Evolutionary conservation across 148 eudicot species (phyloP).

Genomic region (Rhododendron simsii): DNA sequence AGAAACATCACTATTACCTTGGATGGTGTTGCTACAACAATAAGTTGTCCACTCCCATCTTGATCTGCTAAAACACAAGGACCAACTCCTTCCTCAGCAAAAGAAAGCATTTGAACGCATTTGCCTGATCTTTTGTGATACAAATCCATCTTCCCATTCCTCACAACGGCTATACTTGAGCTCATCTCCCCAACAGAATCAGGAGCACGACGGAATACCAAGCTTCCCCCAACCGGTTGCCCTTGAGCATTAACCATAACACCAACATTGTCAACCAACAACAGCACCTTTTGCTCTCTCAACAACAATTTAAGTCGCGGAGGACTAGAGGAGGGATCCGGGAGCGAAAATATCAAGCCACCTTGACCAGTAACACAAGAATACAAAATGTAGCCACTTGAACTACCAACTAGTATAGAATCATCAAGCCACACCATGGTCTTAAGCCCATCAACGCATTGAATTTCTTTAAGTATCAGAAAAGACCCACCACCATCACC

Average conservation of each 20-base stretch:
- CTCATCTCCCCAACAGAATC: conserved; percentile 67
- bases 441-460: conserved; percentile 61
- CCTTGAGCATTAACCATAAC: conserved; percentile 64
- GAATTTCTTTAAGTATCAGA: conserved; percentile 61
- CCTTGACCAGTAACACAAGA: conserved; percentile 60
- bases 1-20: conserved; percentile 45
- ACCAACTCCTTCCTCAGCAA: conserved; percentile 44
- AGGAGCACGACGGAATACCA: conserved; percentile 75
- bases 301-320: conserved; percentile 61
- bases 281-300: conserved; percentile 56
- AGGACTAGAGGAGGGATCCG: conserved; percentile 47
- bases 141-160: conserved; percentile 63
- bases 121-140: conserved; percentile 70
- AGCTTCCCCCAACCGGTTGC: conserved; percentile 90
- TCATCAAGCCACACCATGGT: conserved; percentile 78
- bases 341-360: conserved; percentile 65
- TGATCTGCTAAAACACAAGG: conserved; percentile 56
- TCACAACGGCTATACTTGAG: conserved; percentile 47
- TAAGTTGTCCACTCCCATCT: conserved; percentile 44
- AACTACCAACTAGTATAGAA: conserved; percentile 65
- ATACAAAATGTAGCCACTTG: conserved; percentile 64
- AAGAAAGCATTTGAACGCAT: conserved; percentile 58
- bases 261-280: conserved; percentile 88
- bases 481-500: conserved; percentile 34
- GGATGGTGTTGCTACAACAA: conserved; percentile 59